A percentile compares a stretch with the other conserved stretches of the same genome.
phyloP scores from a whole-genome alignment of 768 basidiomycete genomes.

The Mycena latifolia region DNA sequence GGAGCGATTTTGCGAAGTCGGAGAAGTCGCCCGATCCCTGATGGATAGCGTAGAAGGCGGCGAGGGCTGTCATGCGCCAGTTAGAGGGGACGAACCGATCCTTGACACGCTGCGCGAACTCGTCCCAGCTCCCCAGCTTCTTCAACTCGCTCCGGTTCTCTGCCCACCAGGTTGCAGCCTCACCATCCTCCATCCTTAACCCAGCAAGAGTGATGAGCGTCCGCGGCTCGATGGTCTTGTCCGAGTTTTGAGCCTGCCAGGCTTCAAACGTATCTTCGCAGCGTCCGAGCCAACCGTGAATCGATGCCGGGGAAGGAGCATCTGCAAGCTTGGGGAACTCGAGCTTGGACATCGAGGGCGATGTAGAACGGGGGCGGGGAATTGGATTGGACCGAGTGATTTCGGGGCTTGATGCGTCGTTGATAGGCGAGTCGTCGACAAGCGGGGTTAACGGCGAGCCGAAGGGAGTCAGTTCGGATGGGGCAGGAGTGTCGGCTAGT shows the following conservation, averaged over 20 bases:
- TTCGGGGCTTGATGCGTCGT: too few relatives aligned
- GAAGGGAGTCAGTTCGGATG: too few relatives aligned
- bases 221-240: background rate
- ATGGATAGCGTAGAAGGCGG: background rate
- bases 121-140: background rate
- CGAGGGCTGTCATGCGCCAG: background rate
- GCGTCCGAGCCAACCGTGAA: background rate
- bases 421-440: too few relatives aligned
- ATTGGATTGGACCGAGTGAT: too few relatives aligned
- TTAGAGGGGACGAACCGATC: slow-evolving; percentile 6
- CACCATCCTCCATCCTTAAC: background rate
- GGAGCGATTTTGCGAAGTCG: background rate
- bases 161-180: background rate
- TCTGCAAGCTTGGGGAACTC: background rate
- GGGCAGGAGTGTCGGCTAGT: too few relatives aligned
- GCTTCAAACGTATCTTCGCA: background rate
- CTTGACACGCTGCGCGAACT: background rate
- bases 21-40: background rate
- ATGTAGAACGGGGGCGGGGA: background rate
- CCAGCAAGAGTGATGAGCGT: background rate
- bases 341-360: background rate
- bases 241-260: background rate
- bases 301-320: background rate
- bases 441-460: too few relatives aligned
- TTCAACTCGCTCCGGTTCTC: background rate